Evolutionary conservation across 495 filamentous ascomycete species (phyloP), one percentile per base, ranked within the genome.

Genomic region (Diplogelasinospora grovesii): DNA sequence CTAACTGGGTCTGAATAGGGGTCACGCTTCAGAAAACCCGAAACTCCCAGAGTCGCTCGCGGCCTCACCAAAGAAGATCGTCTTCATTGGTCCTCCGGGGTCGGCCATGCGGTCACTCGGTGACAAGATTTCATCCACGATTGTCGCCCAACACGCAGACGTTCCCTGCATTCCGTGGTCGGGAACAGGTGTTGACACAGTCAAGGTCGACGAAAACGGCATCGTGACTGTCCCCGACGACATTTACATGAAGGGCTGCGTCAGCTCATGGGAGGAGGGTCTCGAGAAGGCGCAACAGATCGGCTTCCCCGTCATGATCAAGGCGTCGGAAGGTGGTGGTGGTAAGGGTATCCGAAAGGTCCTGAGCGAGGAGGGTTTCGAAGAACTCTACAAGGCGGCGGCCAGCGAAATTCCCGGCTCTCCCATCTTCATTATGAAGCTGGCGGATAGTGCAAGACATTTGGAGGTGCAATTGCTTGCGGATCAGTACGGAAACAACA

Each of bases 381-480:
- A 76, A 46, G 65, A 68, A 47, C 69, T 96, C 31, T 99, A 97
- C 71, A 89, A 89, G 52, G 93, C 92, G 21, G 92, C 93, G 21
- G 88, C 90, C 2, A 92, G 81, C 64, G 92, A 99, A 71, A 95
- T 99, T 50, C 92, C 92, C n/a, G 92, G 92, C 27, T 97, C 93
- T 19, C 92, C 92, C 21, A 99, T 99, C 57, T 99, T 99, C 72
- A 89, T 99, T 66, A 99, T 99, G 92, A 96, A 99, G 76, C 75
- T 99, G 45, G 92, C 92, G 18, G 92, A 94, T 36, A 93, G 90
- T 60, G 92, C 92, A 29, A 73, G 92, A 35, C 92, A 99, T 75
- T 72, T 99, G 70, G 92, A 99, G 65, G 92, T 99, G 28, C 92
- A 99, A 66, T 68, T 99, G 53, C 72, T 99, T 25, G 92, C 92